Percentiles rank a stretch among this genome's conserved stretches.
Conservation (phyloP, 495 filamentous ascomycete genomes). For the Neurospora africana region DNA sequence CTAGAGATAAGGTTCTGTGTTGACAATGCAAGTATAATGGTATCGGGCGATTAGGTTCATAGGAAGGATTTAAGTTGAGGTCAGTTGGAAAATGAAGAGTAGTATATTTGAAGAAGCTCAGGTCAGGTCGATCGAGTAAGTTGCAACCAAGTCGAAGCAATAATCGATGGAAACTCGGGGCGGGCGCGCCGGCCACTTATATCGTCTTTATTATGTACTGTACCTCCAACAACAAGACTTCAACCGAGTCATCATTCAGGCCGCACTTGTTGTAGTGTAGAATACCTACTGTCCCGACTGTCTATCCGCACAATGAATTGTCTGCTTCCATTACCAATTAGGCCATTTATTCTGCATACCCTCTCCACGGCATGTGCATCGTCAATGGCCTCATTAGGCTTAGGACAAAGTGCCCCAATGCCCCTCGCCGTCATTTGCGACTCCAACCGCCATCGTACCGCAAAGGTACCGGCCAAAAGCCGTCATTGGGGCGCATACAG, state of each 20-base stretch:
- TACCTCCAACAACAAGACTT: background rate
- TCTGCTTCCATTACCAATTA: background rate
- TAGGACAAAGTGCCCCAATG: background rate
- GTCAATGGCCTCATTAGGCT: background rate
- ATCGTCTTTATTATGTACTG: conserved; percentile 5
- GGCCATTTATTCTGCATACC: background rate
- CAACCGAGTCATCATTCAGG: conserved; percentile 4
- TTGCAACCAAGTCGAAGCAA: background rate
- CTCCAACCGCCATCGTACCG: background rate
- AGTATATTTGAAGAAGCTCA: background rate
- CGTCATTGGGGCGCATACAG: background rate
- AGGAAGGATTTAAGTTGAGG: background rate
- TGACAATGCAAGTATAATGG: background rate
- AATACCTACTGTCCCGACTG: conserved; percentile 2
- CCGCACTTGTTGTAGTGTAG: no score
- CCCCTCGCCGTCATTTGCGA: background rate
- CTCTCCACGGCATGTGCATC: conserved; percentile 7
- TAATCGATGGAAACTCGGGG: conserved; percentile 6
- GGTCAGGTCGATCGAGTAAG: background rate
- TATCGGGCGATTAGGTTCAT: background rate
- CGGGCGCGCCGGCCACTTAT: conserved; percentile 19
- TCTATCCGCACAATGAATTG: conserved; percentile 1
- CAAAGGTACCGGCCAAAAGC: background rate
- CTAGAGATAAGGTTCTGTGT: background rate
- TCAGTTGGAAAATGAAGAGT: conserved; percentile 8